Base-by-base conservation (phyloP, 1,284 basidiomycete species). In the Ceratobasidium sp. region DNA sequence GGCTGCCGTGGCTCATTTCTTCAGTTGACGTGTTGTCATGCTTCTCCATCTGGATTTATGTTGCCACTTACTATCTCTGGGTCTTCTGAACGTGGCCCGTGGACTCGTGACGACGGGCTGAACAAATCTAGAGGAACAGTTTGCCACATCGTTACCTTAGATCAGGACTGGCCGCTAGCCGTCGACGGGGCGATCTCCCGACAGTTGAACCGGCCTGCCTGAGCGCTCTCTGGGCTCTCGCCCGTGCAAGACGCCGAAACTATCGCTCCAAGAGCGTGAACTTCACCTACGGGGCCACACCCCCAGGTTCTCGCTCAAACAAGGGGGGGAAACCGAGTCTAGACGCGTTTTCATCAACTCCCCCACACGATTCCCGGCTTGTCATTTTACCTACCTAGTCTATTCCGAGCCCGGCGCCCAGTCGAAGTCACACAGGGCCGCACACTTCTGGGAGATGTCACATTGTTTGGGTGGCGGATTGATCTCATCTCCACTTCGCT, bases 301-400 rank as follows among this genome's bases (percentile, higher is more conserved):
- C 8, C 37, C 22, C 49, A 14, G 27, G 24, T 39, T 54, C 51
- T 68, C 51, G 51, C n/a, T 54, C 65, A 41, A 54, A 56, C 65
- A 16, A 29, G 37, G n/a, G n/a, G 51, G 19, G 11, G n/a, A n/a
- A 34, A 68, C 54, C 65, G 19, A 54, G 65, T 27, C 48, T 68
- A 68, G 65, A 54, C 49, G 48, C n/a, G 22, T 24, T 54, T 62
- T 43, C 59, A 62, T 62, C 59, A 41, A 27, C 59, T 2, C 19
- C 39, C 43, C 39, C 59, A 43, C 24, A 22, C 65, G 49, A 9
- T 46, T 59, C 66, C 43, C 54, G 24, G 19, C 53, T n/a, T 34
- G 53, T 54, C 24, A 29, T 2, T 3, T 29, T 24, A 5, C 24
- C n/a, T 22, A 14, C 34, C 54, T 58, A 59, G 51, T 14, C 66